A percentile compares a stretch with the other conserved stretches of the same genome.
These are phyloP conservation scores for Mucor velutinosus DNA, from an alignment of 371 early-diverging fungal genomes.

Conservation along the genomic window DNA sequence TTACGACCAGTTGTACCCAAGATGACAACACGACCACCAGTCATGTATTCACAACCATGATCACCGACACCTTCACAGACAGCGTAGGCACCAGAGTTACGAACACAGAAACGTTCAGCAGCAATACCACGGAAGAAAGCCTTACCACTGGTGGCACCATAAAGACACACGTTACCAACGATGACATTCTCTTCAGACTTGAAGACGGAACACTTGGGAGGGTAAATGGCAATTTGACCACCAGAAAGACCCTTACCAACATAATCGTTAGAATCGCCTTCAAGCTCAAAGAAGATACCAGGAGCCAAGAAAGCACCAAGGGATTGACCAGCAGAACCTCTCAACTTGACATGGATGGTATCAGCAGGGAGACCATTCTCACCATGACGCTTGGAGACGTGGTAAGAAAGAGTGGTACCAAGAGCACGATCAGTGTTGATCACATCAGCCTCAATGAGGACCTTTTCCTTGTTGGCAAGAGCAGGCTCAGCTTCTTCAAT, in stretches of 20 bases:
- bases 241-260: constrained; percentile 98
- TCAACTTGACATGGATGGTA: constrained; percentile 82
- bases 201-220: constrained; percentile 79
- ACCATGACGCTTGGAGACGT: constrained; percentile 81
- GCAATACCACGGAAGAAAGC: constrained; percentile 94
- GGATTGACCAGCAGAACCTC: constrained; percentile 97
- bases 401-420: constrained; percentile 89
- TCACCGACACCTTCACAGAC: constrained; percentile 98
- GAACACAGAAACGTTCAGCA: constrained; percentile 96
- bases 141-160: constrained; percentile 93
- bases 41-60: constrained; percentile 99
- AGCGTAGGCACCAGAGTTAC: constrained; percentile 95
- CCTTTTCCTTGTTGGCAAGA: constrained; percentile 62
- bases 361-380: constrained; percentile 85
- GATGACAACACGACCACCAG: constrained; percentile 87
- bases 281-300: constrained; percentile 90
- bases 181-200: constrained; percentile 87
- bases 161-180: constrained; percentile 96
- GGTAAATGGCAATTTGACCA: constrained; percentile 86
- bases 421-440: constrained; percentile 95
- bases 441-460: constrained; percentile 67
- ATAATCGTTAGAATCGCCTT: constrained; percentile 98
- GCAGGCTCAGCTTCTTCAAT: constrained; percentile 81
- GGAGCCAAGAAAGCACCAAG: constrained; percentile 93
- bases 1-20: constrained; percentile 88